Evolutionary conservation across 2,329 filamentous ascomycete species (phyloP).

Genomic region (Fusarium mexicanum): DNA sequence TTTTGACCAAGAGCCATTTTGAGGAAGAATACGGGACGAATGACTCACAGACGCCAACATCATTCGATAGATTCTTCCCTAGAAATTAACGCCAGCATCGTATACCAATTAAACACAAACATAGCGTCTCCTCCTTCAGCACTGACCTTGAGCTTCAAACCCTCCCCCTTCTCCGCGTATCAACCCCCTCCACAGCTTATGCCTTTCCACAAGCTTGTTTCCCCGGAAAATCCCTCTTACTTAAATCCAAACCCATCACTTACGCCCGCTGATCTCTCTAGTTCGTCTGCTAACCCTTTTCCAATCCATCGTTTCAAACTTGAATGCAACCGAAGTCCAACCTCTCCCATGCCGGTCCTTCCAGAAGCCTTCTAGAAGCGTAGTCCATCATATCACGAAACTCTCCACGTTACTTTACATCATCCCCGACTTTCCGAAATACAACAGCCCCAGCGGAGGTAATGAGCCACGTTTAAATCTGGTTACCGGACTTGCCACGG

Average conservation of each 20-base stretch:
- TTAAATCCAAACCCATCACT: slow-evolving; percentile 1
- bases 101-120: not conserved
- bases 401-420: not conserved
- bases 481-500: not conserved
- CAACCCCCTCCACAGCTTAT: slow-evolving; percentile 11
- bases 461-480: not conserved
- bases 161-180: not conserved
- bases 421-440: slow-evolving; percentile 2
- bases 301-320: slow-evolving; percentile 2
- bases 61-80: not conserved
- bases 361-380: slow-evolving; percentile 22
- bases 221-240: slow-evolving; percentile 25
- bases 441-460: not conserved
- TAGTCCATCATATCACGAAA: not conserved
- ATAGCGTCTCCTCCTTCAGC: not conserved
- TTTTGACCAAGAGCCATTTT: not conserved
- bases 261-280: slow-evolving; percentile 12
- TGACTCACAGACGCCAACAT: not conserved
- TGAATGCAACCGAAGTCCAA: slow-evolving; percentile 4
- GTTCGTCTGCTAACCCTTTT: not conserved
- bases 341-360: not conserved
- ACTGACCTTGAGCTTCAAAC: not conserved
- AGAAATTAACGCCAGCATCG: not conserved
- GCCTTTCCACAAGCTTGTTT: slow-evolving; percentile 26
- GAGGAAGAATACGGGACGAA: not conserved